Evolutionary conservation across 371 early-diverging fungal genomes (phyloP), one percentile per base, ranked within the genome.

Genomic region (Paramicrosporidium saccamoebae): DNA sequence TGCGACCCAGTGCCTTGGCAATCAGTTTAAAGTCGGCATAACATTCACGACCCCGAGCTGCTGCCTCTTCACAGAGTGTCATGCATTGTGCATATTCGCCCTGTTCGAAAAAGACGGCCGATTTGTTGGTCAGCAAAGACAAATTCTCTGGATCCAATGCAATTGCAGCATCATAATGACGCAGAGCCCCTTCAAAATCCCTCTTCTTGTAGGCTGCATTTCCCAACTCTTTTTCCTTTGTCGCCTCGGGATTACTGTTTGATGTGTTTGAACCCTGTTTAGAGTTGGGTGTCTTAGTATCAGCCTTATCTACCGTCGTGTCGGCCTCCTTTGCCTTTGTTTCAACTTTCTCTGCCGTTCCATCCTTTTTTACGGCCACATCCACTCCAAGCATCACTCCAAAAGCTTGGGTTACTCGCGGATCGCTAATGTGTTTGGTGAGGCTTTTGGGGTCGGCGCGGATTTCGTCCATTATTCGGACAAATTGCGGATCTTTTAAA

Each of bases 11-110:
- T 10, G 82, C 84, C 66, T 66, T 64, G 24, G 84, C 82, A 42
- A 92, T 71, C 28, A 81, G 44, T 48, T 82, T 90, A 48, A 64
- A 92, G 32, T 88, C 90, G 19, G 67, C 75, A 15, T 75, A 64
- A 19, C 61, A 34, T 38, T 78, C 75, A 26, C 88, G 67, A 17
- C 88, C 88, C 26, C 48, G 52, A 11, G 86, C 88, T 31, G 84
- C 58, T 10, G 90, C 88, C 31, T 78, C 46, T 34, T 84, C 64
- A 37, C 79, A 81, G 0, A 55, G 49, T 49, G 74, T 62, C 44
- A 92, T 81, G 39, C 75, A 74, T 15, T 74, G 77, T 3, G 79
- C 62, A 37, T 46, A 84, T 16, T 68, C 59, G 27, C 62, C 75
- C 58, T 71, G 63, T 46, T 92, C 94, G 43, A 75, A 88, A 30